Percentiles rank a stretch among this genome's conserved stretches.
Evolutionary conservation across 23 red algal species (phyloP).

Genomic region (Agarophyton chilense): DNA sequence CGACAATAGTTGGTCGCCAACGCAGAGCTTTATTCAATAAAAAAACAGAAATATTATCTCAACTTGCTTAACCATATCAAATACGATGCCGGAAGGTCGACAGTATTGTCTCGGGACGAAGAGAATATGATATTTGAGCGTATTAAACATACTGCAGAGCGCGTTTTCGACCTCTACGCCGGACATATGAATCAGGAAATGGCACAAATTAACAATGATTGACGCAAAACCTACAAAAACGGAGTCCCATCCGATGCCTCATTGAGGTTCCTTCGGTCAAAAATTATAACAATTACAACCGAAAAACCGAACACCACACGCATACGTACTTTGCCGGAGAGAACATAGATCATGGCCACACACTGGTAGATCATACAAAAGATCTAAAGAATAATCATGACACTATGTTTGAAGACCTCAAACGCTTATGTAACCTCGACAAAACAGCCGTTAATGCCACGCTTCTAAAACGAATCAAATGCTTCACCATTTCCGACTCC

Average conservation of each 20-base stretch:
- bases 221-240: slow-evolving; percentile 20
- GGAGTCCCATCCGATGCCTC: not conserved
- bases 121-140: not conserved
- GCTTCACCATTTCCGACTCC: not conserved
- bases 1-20: too few relatives aligned
- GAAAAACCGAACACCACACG: not conserved
- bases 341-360: not conserved
- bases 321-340: not conserved
- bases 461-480: not conserved
- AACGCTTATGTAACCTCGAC: slow-evolving; percentile 33
- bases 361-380: not conserved
- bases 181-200: not conserved
- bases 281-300: not conserved
- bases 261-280: not conserved
- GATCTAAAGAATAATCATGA: not conserved
- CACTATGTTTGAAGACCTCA: not conserved
- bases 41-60: too few relatives aligned
- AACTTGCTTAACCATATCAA: too few relatives aligned
- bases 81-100: too few relatives aligned
- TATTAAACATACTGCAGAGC: not conserved
- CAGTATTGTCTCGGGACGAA: not conserved
- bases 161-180: not conserved
- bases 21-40: too few relatives aligned
- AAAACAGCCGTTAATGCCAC: slow-evolving; percentile 29
- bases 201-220: slow-evolving; percentile 1